A percentile compares a stretch with the other conserved stretches of the same genome.
phyloP scores from a whole-genome alignment of 2,329 filamentous ascomycete genomes.

The Penicillium sp. region DNA sequence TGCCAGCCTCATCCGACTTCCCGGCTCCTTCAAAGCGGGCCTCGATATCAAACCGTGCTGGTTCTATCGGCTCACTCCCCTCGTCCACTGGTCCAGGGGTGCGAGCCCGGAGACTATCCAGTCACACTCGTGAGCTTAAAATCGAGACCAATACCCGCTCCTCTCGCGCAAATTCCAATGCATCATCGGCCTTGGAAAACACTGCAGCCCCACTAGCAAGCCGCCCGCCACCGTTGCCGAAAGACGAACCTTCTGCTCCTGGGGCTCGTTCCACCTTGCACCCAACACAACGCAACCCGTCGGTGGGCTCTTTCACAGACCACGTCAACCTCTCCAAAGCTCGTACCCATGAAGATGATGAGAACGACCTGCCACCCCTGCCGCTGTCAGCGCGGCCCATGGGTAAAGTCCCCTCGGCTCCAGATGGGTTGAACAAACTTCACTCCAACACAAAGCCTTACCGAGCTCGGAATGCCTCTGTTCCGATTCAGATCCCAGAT shows the following conservation, averaged over 20 bases:
- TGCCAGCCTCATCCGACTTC: slow-evolving; percentile 48
- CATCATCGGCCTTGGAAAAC: slow-evolving; percentile 30
- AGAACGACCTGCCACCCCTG: slow-evolving; percentile 32
- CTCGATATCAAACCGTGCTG: slow-evolving; percentile 18
- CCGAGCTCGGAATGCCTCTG: slow-evolving; percentile 71
- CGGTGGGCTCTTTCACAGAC: slow-evolving; percentile 38
- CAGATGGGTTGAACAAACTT: slow-evolving; percentile 60
- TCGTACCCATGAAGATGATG: slow-evolving; percentile 47
- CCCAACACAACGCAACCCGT: slow-evolving; percentile 33
- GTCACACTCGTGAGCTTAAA: slow-evolving; percentile 79
- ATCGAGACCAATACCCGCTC: slow-evolving; percentile 69
- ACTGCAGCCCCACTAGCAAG: slow-evolving; percentile 26
- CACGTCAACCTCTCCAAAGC: slow-evolving; percentile 46
- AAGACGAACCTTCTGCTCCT: slow-evolving; percentile 28
- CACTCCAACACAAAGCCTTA: slow-evolving; percentile 71
- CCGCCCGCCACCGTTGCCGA: slow-evolving; percentile 31
- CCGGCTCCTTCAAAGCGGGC: slow-evolving; percentile 22
- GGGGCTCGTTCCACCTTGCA: slow-evolving; percentile 22
- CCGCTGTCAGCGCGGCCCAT: slow-evolving; percentile 38
- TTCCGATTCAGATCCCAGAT: slow-evolving; percentile 59
- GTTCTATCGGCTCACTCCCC: slow-evolving; percentile 24
- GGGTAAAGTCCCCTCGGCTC: slow-evolving; percentile 42
- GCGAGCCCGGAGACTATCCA: slow-evolving; percentile 74
- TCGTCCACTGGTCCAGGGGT: slow-evolving; percentile 52
- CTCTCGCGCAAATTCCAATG: slow-evolving; percentile 26